Conservation (phyloP, 1,139 yeast species). For the Dujonia santamariae region DNA sequence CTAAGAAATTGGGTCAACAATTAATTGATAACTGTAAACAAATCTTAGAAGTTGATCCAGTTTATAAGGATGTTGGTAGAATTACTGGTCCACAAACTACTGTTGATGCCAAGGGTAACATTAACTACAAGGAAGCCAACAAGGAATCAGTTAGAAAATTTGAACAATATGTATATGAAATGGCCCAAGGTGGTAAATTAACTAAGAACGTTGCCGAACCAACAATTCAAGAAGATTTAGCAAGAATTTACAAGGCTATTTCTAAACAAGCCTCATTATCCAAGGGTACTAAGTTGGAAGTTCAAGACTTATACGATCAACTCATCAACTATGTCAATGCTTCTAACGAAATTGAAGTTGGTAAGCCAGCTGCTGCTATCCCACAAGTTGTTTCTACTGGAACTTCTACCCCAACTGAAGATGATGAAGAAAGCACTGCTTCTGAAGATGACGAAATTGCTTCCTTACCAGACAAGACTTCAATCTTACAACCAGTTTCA, state of each 20-base stretch:
- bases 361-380: conserved; percentile 41
- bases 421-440: conserved; percentile 49
- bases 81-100: conserved; percentile 95
- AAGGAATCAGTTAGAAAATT: conserved; percentile 91
- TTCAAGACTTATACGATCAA: conserved; percentile 77
- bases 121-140: conserved; percentile 78
- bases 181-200: conserved; percentile 92
- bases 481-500: conserved; percentile 71
- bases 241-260: conserved; percentile 79
- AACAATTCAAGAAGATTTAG: conserved; percentile 79
- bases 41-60: conserved; percentile 78
- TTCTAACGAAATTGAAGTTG: conserved; percentile 60
- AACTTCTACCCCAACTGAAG: conserved; percentile 38
- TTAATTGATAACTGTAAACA: conserved; percentile 94
- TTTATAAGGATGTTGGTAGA: conserved; percentile 87
- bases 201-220: conserved; percentile 66
- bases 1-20: conserved; percentile 86
- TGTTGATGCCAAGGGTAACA: conserved; percentile 84
- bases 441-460: conserved; percentile 74
- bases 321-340: conserved; percentile 70
- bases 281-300: conserved; percentile 65
- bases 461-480: conserved; percentile 70
- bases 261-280: conserved; percentile 65
- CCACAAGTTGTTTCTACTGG: conserved; percentile 41
- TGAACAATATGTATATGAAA: conserved; percentile 92